phyloP scores from a whole-genome alignment of 345 rosid genomes.

The Rhodomyrtus tomentosa region DNA sequence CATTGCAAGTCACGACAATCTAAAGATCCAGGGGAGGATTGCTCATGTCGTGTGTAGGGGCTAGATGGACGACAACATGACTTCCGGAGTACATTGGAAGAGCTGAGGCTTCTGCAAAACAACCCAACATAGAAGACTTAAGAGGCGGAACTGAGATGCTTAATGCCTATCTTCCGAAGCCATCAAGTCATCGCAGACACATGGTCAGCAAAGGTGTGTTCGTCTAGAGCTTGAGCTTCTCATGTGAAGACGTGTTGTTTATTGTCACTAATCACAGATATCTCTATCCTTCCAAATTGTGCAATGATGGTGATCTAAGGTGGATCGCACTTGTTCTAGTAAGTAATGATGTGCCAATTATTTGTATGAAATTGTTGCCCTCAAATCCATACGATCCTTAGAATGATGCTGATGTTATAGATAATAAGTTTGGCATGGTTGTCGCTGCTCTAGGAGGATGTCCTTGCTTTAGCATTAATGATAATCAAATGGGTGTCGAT shows the following conservation, averaged over 20 bases:
- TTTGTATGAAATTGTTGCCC: conserved; percentile 76
- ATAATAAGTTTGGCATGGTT: too few relatives aligned
- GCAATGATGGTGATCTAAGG: conserved; percentile 25
- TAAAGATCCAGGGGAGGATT: conserved; percentile 39
- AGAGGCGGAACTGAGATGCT: conserved; percentile 17
- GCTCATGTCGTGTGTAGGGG: conserved; percentile 81
- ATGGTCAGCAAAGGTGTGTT: conserved; percentile 97
- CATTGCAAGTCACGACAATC: conserved; percentile 7
- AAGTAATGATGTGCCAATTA: conserved; percentile 50
- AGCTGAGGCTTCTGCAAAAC: conserved; percentile 20
- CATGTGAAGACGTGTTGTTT: conserved; percentile 56
- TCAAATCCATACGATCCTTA: conserved; percentile 19
- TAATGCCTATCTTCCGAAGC: conserved; percentile 42
- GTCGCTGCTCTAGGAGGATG: too few relatives aligned
- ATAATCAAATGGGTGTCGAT: too few relatives aligned
- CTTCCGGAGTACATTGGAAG: conserved; percentile 84
- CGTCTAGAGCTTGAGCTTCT: conserved; percentile 70
- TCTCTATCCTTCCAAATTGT: conserved; percentile 58
- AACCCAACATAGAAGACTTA: conserved; percentile 12
- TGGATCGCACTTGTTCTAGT: conserved; percentile 69
- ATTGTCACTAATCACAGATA: conserved; percentile 79
- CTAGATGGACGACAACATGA: conserved; percentile 64
- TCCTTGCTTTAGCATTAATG: too few relatives aligned
- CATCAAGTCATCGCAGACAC: conserved; percentile 29
- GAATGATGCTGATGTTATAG: conserved; percentile 44